A percentile compares a stretch with the other conserved stretches of the same genome.
phyloP scores from a whole-genome alignment of 495 filamentous ascomycete species.

The Neurospora sp. region DNA sequence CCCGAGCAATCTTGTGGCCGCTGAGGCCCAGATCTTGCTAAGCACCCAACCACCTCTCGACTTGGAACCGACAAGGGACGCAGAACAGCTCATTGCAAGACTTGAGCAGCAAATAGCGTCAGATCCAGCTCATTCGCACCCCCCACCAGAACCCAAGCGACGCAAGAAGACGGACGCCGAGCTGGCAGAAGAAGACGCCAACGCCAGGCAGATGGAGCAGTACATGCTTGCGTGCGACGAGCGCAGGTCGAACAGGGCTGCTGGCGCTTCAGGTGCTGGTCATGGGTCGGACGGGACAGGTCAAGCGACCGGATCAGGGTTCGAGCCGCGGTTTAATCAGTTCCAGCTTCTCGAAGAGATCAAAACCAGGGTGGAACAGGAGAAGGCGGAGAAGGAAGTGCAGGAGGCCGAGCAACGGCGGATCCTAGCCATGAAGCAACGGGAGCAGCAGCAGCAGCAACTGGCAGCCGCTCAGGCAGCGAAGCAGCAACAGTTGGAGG shows the following conservation, averaged over 20 bases:
- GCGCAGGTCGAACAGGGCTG: conserved; percentile 50
- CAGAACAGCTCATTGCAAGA: conserved; percentile 55
- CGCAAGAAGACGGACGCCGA: conserved; percentile 92
- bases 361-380: conserved; percentile 34
- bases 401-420: conserved; percentile 58
- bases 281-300: conserved; percentile 64
- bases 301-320: conserved; percentile 55
- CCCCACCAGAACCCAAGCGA: conserved; percentile 73
- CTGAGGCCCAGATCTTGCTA: conserved; percentile 60
- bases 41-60: conserved; percentile 64
- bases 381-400: conserved; percentile 63
- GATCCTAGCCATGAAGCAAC: conserved; percentile 36
- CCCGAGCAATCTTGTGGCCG: conserved; percentile 55
- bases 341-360: conserved; percentile 89
- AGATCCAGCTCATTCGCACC: conserved; percentile 64
- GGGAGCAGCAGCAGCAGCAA: conserved; percentile 26
- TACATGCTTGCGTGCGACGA: conserved; percentile 95
- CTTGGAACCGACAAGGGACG: conserved; percentile 59
- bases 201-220: conserved; percentile 76
- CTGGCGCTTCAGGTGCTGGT: conserved; percentile 43
- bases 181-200: conserved; percentile 83
- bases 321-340: conserved; percentile 78
- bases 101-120: conserved; percentile 49
- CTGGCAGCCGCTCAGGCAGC: conserved; percentile 12
- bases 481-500: conserved; percentile 29